Base-by-base conservation (phyloP, 768 basidiomycete genomes). In the Tylopilus intermedius region DNA sequence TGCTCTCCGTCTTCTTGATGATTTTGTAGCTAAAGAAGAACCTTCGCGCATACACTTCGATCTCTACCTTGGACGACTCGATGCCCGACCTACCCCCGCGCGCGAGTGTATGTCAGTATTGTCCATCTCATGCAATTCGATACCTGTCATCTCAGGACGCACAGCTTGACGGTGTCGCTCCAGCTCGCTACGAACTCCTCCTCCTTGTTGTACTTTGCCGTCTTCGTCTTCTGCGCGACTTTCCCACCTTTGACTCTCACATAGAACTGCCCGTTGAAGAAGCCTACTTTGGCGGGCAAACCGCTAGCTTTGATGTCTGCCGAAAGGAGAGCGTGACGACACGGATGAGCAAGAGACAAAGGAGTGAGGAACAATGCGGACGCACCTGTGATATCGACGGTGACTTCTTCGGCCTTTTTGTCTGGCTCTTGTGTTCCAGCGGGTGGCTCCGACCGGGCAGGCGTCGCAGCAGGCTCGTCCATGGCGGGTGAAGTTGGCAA, bases 281-380 rank as follows among this genome's bases (percentile, higher is more conserved):
- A 11, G 32, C 67, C 67, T 13, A 68, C 50, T 60, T 65, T 68
- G 15, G 69, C 58, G 21, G 67, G 67, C 7, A 68, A 58, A 35
- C 67, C 69, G 30, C 65, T 71, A n/a, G 67, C 67, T 51, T 67
- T 69, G 57, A 68, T 68, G 55, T 60, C 67, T 68, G 44, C 52
- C 47, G n/a, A 8, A 14, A n/a, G 13, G 18, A 7, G 5, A 3
- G 10, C 6, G 8, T 42, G 24, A 26, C 22, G 22, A 29, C 6
- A 26, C 24, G 13, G 13, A 15, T 14, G 8, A 14, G 5, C 21
- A 11, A 21, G 22, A 8, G 30, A 8, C 10, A 3, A 0, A 14
- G 33, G 6, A 0, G 35, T 32, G 29, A 4, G 0, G 8, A 8
- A 14, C 8, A 8, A 18, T n/a, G 26, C 4, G 0, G 29, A 32